Base-by-base conservation (phyloP, 805 yeast species). In the Candida krabiensis region DNA sequence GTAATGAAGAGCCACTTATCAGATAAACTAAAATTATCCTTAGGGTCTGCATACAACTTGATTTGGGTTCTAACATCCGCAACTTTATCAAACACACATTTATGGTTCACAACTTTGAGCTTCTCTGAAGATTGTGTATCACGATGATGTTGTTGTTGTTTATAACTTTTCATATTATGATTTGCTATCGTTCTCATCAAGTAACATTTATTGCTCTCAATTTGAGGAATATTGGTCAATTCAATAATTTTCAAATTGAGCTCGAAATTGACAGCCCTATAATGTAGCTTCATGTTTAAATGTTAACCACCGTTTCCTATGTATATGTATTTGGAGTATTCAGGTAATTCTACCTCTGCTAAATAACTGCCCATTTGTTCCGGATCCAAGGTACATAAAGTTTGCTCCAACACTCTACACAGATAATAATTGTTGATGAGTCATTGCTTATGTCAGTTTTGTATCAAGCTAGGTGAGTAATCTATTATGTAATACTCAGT, bases 221-320 rank as follows among this genome's bases (percentile, higher is more conserved):
- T 70, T 48, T 86, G 89, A 2, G 98, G 98, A 19, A 91, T 75
- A 53, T 90, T 90, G n/a, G 82, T 73, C 32, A 91, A 66, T 46
- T 86, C 95, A 38, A 76, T 73, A 33, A 89, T 71, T 13, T 71
- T 60, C 19, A 87, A 62, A 15, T 69, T 59, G 28, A 87, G 68
- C 34, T 75, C 65, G 60, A 86, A 90, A 61, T 78, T 45, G 8
- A 54, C 37, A 8, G 45, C 14, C 27, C 40, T 34, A 30, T 41
- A 42, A 79, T 40, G 43, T 31, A 47, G 39, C 30, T 44, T 43
- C 28, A 45, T 38, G n/a, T 17, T 30, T 18, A 8, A n/a, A 9
- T 14, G 17, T 6, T 16, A 11, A 9, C 24, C n/a, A 19, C 14
- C 13, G 13, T 5, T 17, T 9, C 4, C 25, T 30, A 13, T 24